phyloP scores from a whole-genome alignment of 2,329 filamentous ascomycete species.

The Venturia oleaginea region DNA sequence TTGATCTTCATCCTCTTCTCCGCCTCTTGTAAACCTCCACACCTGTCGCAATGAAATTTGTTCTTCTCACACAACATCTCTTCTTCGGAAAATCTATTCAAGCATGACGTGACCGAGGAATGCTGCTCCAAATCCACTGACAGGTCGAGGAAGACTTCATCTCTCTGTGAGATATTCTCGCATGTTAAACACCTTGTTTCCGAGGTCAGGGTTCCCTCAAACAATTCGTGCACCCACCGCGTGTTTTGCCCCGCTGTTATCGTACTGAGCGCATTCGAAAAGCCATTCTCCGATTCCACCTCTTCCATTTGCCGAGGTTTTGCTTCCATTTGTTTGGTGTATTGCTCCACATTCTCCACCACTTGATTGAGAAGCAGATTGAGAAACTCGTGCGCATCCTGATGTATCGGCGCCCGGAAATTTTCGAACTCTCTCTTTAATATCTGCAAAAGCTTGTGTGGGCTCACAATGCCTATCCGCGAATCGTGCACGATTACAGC shows the following conservation, averaged over 20 bases:
- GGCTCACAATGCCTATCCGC: slow-evolving; percentile 82
- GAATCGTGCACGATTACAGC: slow-evolving; percentile 73
- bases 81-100: slow-evolving; percentile 93
- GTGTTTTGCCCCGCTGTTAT: slow-evolving; percentile 24
- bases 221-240: slow-evolving; percentile 92
- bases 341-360: slow-evolving; percentile 86
- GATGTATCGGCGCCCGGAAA: slow-evolving; percentile 95
- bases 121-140: slow-evolving; percentile 95
- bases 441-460: slow-evolving; percentile 86
- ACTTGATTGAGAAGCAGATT: slow-evolving; percentile 93
- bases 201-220: slow-evolving; percentile 88
- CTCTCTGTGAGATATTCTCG: slow-evolving; percentile 87
- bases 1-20: slow-evolving; percentile 99
- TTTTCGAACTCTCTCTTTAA: slow-evolving; percentile 92
- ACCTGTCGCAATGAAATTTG: slow-evolving; percentile 98
- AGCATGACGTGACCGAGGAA: slow-evolving; percentile 88
- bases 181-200: slow-evolving; percentile 96
- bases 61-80: slow-evolving; percentile 98
- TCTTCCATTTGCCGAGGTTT: slow-evolving; percentile 4
- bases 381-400: slow-evolving; percentile 96
- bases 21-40: slow-evolving; percentile 90
- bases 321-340: slow-evolving; percentile 57
- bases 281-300: slow-evolving; percentile 22
- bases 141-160: slow-evolving; percentile 91
- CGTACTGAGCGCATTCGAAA: slow-evolving; percentile 3